Evolutionary conservation across 73 alveolate species (phyloP), one percentile per base, ranked within the genome.

Genomic region (Breviolum minutum): DNA sequence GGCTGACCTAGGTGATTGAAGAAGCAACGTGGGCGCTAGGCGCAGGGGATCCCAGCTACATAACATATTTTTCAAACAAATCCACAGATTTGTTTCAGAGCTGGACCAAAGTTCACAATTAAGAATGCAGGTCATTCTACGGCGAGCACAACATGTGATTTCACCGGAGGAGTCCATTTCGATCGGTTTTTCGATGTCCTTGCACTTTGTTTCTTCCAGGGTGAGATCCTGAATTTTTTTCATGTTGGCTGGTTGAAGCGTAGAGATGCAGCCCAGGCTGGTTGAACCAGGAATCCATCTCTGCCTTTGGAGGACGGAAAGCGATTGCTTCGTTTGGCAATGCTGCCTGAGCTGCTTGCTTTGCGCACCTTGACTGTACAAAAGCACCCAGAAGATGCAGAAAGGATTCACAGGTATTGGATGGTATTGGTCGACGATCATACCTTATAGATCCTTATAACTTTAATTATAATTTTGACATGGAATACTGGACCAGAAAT

Each of bases 251-350:
- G 54, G 54, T 40, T 40, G 54, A 40, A 40, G 5, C 54, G 3
- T 40, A 40, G 54, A 40, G 54, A 40, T 40, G 54, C 54, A 40
- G 54, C 3, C n/a, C n/a, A 6, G 24, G 24, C 77, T 14, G n/a
- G 77, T 17, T 66, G 74, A 66, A 2, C 2, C 77, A 17, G n/a
- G n/a, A 17, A 14, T 6, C n/a, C 77, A 22, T 22, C 77, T 14
- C 17, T 22, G 17, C 77, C 77, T 17, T 22, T 14, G n/a, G 2
- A 77, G 86, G 86, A 77, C 86, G 86, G 86, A 8, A 30, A 30
- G 86, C 86, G 86, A 22, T 30, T n/a, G 63, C 86, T 77, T 77
- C 86, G 86, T 63, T 77, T 77, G 86, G 86, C 63, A 16, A 77
- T 29, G 63, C 63, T 77, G 63, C 86, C 62, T 12, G 63, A 77